Percentiles rank a stretch among this genome's conserved stretches.
These are phyloP conservation scores for Aaosphaeria pasadenensis DNA, from an alignment of 2,329 filamentous ascomycete species.

Conservation along the genomic window DNA sequence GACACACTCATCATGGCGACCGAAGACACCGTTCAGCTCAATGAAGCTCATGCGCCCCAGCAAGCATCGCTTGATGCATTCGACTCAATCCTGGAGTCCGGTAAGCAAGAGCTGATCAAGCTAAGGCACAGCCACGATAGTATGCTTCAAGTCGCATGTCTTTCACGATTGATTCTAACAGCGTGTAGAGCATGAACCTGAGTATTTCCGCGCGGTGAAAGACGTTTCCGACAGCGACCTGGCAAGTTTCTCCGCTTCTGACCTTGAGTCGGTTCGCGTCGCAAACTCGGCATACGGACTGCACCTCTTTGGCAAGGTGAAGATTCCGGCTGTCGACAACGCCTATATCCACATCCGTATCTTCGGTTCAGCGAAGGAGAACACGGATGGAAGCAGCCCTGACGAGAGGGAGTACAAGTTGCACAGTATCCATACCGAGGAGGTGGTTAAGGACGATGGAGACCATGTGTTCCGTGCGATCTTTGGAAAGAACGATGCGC, in stretches of 20 bases:
- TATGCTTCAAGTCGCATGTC: conserved; percentile 5
- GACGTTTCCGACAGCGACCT: conserved; percentile 38
- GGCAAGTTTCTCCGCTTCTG: conserved; percentile 19
- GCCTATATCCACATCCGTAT: conserved; percentile 31
- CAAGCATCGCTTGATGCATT: conserved; percentile 34
- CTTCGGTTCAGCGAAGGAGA: conserved; percentile 29
- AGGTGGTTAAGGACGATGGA: conserved; percentile 25
- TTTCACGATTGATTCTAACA: background rate
- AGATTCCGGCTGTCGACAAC: conserved; percentile 18
- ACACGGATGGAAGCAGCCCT: conserved; percentile 27
- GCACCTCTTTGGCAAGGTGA: conserved; percentile 30
- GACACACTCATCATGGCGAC: conserved; percentile 27
- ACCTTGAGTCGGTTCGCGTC: conserved; percentile 27
- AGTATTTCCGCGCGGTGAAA: conserved; percentile 38
- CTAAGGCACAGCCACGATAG: conserved; percentile 34
- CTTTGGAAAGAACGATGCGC: conserved; percentile 24
- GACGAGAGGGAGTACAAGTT: conserved; percentile 31
- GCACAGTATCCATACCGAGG: conserved; percentile 35
- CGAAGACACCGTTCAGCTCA: conserved; percentile 32
- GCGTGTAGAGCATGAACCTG: conserved; percentile 33
- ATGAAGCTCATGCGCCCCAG: conserved; percentile 30
- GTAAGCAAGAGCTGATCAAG: conserved; percentile 32
- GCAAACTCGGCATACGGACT: conserved; percentile 30
- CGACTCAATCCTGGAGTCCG: conserved; percentile 23
- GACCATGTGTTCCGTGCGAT: conserved; percentile 30